These are phyloP conservation scores for Phylloporus arenicola DNA, from an alignment of 768 basidiomycete genomes.

Conservation along the genomic window DNA sequence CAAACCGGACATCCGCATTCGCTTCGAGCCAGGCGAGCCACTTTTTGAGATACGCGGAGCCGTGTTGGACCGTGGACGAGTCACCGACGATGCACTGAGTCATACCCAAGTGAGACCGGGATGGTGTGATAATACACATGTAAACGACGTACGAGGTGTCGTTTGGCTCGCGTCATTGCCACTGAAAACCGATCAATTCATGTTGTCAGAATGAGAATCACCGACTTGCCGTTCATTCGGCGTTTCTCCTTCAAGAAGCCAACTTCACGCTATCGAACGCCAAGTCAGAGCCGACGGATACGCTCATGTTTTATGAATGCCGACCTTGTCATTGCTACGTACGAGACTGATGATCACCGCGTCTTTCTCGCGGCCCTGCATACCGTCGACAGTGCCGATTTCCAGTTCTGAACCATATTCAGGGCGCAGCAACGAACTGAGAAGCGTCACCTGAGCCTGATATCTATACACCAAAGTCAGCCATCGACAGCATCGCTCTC, in stretches of 20 bases:
- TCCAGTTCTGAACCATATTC: slow-evolving; percentile 67
- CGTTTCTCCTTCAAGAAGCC: slow-evolving; percentile 93
- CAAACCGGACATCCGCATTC: slow-evolving; percentile 87
- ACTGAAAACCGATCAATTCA: slow-evolving; percentile 37
- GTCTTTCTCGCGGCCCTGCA: slow-evolving; percentile 96
- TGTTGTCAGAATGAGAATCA: background rate
- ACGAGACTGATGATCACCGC: slow-evolving; percentile 91
- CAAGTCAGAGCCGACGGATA: background rate
- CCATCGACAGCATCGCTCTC: no score
- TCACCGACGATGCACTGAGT: slow-evolving; percentile 87
- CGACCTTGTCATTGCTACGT: slow-evolving; percentile 79
- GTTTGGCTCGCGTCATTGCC: slow-evolving; percentile 86
- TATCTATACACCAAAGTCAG: slow-evolving; percentile 41
- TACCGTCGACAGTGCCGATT: slow-evolving; percentile 92
- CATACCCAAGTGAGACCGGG: background rate
- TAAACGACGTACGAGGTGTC: slow-evolving; percentile 67
- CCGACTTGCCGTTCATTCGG: slow-evolving; percentile 69
- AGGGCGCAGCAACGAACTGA: slow-evolving; percentile 72
- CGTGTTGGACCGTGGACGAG: slow-evolving; percentile 84
- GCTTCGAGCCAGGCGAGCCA: slow-evolving; percentile 91
- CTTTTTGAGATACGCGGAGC: slow-evolving; percentile 74
- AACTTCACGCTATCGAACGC: slow-evolving; percentile 63
- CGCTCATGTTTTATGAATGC: background rate
- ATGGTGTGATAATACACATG: background rate
- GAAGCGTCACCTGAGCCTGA: slow-evolving; percentile 87